Base-by-base conservation (phyloP, 31 red algal genomes). In the Endocladia muricata region DNA sequence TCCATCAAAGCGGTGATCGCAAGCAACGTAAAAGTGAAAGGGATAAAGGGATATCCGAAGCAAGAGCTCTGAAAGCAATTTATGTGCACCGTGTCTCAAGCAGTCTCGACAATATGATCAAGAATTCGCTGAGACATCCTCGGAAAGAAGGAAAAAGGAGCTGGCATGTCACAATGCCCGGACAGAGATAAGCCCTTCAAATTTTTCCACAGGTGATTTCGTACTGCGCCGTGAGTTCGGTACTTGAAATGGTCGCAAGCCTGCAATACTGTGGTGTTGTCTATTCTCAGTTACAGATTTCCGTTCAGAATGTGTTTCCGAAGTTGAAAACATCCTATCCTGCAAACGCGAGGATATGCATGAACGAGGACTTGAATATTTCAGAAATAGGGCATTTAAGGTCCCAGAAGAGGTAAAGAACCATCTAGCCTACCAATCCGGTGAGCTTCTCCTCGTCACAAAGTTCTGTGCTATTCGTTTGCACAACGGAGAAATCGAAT, bases 161-260 rank as follows among this genome's bases (percentile, higher is more conserved):
- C 57, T 85, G 37, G 2, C 1, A 31, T 13, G 30, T 19, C 61
- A 88, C 37, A 88, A 88, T 55, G 13, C 39, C 11, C 44, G 54
- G 44, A 88, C 31, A 1, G 19, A 64, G 5, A 54, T 88, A 17
- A 28, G 30, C 30, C 31, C 44, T 17, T 61, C 48, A n/a, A 88
- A 78, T 52, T 88, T 88, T 58, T 28, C 41, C 17, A 43, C 29
- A n/a, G 83, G 73, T 13, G 73, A 78, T 40, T 87, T 69, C 37
- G 37, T 88, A 4, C 73, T 88, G 32, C n/a, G 55, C 0, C 74
- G 74, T 30, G 42, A 78, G 17, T 60, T 61, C 3, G 23, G 47
- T 19, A 28, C 51, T 13, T 23, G 73, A 25, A 9, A 8, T 6
- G 58, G 74, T 3, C 17, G 0, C 3, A 78, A 88, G 63, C 74